Base-by-base conservation (phyloP, 2,329 filamentous ascomycete genomes). In the Fusarium tanahbumbuense region DNA sequence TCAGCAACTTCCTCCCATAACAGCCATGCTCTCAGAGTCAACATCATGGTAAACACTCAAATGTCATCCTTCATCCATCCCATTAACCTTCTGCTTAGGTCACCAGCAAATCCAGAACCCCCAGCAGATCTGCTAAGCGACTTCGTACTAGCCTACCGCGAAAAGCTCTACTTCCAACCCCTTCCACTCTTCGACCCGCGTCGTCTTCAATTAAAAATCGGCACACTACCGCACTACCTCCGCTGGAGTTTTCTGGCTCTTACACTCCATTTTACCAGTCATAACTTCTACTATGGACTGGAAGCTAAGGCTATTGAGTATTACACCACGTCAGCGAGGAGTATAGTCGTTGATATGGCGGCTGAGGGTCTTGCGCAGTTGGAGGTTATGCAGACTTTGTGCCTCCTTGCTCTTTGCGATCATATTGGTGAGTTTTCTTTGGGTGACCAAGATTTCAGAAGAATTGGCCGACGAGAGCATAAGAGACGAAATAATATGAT, bases 241-340 rank as follows among this genome's bases (percentile, higher is more conserved):
- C 66, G 73, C 12, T 75, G 73, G 73, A 66, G 61, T 2, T 66
- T 75, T 1, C 2, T 75, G 0, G 72, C 66, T n/a, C 54, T 75
- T 0, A 37, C 52, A 0, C 64, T 75, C 0, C 53, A 65, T 15
- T 67, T 68, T 9, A 54, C 56, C 3, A 73, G 41, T 0, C 64
- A 66, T 8, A 37, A 18, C 0, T 75, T 73, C 2, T 75, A 72
- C 22, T 63, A 56, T 27, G 73, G 73, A 0, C 6, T 58, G 0
- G 70, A 75, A 15, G 41, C 37, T 0, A 68, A 75, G 5, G 72
- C 73, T 3, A 64, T 73, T 10, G 72, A 75, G 34, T 73, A 72
- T 12, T 75, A 75, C 7, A 54, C 59, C 2, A 66, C 63, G 0
- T 63, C 63, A 1, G 67, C 72, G 0, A 55, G 72, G 7, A 72